Base-by-base conservation (phyloP, 2,329 filamentous ascomycete species). In the Coniochaeta sp. region DNA sequence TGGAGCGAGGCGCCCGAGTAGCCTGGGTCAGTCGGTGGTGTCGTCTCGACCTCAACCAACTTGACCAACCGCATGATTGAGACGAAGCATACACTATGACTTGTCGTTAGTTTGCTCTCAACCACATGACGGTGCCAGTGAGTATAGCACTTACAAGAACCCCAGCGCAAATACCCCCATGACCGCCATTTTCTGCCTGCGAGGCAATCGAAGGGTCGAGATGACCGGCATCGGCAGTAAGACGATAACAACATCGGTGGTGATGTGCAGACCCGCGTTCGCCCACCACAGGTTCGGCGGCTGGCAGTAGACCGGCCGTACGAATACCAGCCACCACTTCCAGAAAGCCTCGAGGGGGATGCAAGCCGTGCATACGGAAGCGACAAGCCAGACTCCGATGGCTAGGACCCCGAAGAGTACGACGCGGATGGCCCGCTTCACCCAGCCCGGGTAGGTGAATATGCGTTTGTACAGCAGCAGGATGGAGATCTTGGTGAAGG, bases 61-160 rank as follows among this genome's bases (percentile, higher is more conserved):
- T 64, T 60, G 31, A 67, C 59, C 19, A 74, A 66, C 43, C 72
- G 73, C 59, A 75, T 55, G 34, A 69, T 64, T 2, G 73, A 72
- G 54, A 76, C 65, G 56, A 70, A 63, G 64, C 72, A 75, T 58
- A 75, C 72, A 36, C 73, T 75, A 36, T 6, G 54, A 16, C 6
- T 11, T 36, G 24, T 22, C 8, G 28, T 55, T 33, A 55, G 52
- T 36, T 12, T 17, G 12, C 12, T 52, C n/a, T 28, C 22, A 28
- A 3, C 24, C 14, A 17, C 12, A 31, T 28, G 11, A 12, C n/a
- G 22, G n/a, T 19, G 9, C 17, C 14, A 6, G 22, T 24, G 14
- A 3, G 43, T 12, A 12, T 12, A 9, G n/a, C 12, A 59, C 66
- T 59, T 57, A 68, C 67, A 67, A 67, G 58, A 68, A 66, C 1